phyloP scores from a whole-genome alignment of 768 basidiomycete species.

The Termitomyces sp. region DNA sequence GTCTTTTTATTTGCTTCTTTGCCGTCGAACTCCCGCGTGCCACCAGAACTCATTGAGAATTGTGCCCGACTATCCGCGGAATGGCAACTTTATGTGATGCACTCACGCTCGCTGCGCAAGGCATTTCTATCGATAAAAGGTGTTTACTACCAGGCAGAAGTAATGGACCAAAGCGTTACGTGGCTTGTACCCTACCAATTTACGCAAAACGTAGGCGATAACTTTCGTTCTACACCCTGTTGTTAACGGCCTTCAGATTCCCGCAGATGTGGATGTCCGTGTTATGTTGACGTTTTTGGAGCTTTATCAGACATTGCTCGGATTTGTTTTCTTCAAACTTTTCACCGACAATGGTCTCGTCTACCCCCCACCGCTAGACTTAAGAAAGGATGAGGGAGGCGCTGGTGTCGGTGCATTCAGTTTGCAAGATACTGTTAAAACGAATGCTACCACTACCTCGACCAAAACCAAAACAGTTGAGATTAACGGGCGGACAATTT shows the following conservation, averaged over 20 bases:
- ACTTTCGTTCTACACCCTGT: constrained; percentile 3
- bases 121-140: constrained; percentile 97
- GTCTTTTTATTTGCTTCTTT: constrained; percentile 89
- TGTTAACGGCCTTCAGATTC: constrained; percentile 54
- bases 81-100: constrained; percentile 97
- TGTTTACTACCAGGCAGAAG: constrained; percentile 94
- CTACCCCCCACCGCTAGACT: constrained; percentile 93
- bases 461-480: constrained; percentile 47
- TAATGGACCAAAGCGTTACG: constrained; percentile 88
- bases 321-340: constrained; percentile 97
- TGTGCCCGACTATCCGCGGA: constrained; percentile 88
- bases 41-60: constrained; percentile 83
- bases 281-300: constrained; percentile 99
- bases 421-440: constrained; percentile 49
- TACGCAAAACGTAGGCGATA: constrained; percentile 78
- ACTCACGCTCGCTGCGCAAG: constrained; percentile 79
- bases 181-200: constrained; percentile 99
- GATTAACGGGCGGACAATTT: constrained; percentile 40
- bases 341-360: constrained; percentile 90
- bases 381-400: constrained; percentile 74
- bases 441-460: constrained; percentile 37
- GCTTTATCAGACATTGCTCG: constrained; percentile 93
- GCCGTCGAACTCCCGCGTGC: constrained; percentile 80
- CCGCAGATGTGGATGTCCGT: constrained; percentile 92
- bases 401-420: constrained; percentile 89